Evolutionary conservation across 192 early-diverging fungal genomes (phyloP), one percentile per base, ranked within the genome.

Genomic region (Dissophora ornata): DNA sequence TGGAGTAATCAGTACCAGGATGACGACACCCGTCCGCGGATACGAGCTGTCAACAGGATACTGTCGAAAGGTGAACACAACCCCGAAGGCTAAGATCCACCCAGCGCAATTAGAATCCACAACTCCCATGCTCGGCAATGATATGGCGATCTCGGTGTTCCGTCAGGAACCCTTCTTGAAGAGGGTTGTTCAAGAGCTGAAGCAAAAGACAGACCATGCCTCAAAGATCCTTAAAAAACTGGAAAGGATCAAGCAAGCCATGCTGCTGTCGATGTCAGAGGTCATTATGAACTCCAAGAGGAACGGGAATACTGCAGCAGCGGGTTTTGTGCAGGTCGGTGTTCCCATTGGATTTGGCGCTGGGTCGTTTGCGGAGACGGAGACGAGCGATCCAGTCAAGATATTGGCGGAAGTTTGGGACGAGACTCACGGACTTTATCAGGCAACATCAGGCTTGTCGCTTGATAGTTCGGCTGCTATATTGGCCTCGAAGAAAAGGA

Each of bases 111-210:
- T 77, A 21, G 73, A 67, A 45, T 67, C 73, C 0, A 15, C 65
- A 22, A 67, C 59, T 25, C 42, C 64, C 11, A 84, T 79, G 11
- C 52, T 77, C 0, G 73, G 73, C 68, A 92, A 90, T 42, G 83
- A 88, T 40, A 77, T 82, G 53, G 83, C 84, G 24, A 87, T 90
- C 42, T 87, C 87, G 33, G 59, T 91, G 10, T 91, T 95, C 71
- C 82, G 75, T 21, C 93, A 95, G 50, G 88, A 91, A 56, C 50
- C 61, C 2, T 87, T 93, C 71, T 71, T 93, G 42, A 85, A 84
- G 60, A 46, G 63, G 19, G 28, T 91, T 11, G 32, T 89, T 29
- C 77, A 78, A 30, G 66, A 67, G 42, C 52, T 79, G 42, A 80
- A 87, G 61, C 65, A 79, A 34, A 80, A 79, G 73, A 67, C 73